Evolutionary conservation across 2,329 filamentous ascomycete species (phyloP).

Genomic region (Monilinia laxa): DNA sequence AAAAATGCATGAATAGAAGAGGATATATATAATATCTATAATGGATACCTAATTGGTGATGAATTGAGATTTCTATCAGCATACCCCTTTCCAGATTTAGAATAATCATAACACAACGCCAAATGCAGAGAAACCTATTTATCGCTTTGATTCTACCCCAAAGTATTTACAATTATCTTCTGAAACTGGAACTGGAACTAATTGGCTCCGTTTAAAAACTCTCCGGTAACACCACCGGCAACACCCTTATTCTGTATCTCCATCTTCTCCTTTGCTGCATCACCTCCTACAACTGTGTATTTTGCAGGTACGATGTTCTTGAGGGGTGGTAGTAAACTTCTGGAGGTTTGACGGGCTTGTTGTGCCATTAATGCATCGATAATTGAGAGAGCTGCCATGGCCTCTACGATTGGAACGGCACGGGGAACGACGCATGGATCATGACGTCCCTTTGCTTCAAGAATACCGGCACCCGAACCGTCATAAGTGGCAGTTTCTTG

Average conservation of each 20-base stretch:
- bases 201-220: constrained; percentile 3
- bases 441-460: constrained; percentile 91
- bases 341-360: constrained; percentile 57
- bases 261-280: constrained; percentile 26
- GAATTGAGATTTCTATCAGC: not conserved
- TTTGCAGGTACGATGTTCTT: constrained; percentile 33
- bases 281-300: constrained; percentile 29
- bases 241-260: constrained; percentile 25
- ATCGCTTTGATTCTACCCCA: constrained; percentile 5
- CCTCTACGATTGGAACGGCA: constrained; percentile 84
- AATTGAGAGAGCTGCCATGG: constrained; percentile 84
- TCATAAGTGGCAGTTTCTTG: constrained; percentile 83
- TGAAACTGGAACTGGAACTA: not conserved
- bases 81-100: not conserved
- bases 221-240: constrained; percentile 13
- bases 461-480: constrained; percentile 64
- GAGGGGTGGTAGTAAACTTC: constrained; percentile 47
- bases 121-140: not conserved
- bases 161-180: constrained; percentile 8
- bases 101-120: not conserved
- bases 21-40: no score
- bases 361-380: constrained; percentile 87
- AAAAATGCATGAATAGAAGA: no score
- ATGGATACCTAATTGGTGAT: not conserved
- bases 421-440: constrained; percentile 84